Percentiles rank a stretch among this genome's conserved stretches.
These are phyloP conservation scores for Arabis hirsuta DNA, from an alignment of 345 rosid species.

Conservation along the genomic window DNA sequence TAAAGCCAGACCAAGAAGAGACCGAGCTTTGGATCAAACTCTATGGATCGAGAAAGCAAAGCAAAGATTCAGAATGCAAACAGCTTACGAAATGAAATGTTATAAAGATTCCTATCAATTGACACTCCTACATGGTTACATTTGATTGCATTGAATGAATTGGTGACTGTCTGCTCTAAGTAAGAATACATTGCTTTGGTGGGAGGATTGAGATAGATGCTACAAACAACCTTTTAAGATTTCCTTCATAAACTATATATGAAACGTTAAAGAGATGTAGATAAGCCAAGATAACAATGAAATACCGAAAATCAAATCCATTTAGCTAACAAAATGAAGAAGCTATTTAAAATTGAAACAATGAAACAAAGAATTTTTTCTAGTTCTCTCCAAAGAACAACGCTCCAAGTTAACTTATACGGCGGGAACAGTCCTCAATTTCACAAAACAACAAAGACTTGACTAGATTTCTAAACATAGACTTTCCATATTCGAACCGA, in stretches of 20 bases:
- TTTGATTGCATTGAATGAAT: background rate
- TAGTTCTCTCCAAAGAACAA: slow-evolving; percentile 19
- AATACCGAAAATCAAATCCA: background rate
- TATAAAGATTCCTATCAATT: background rate
- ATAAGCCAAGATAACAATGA: slow-evolving; percentile 14
- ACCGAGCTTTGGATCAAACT: background rate
- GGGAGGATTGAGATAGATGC: background rate
- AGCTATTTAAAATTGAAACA: slow-evolving; percentile 1
- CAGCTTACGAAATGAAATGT: background rate
- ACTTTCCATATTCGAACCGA: background rate
- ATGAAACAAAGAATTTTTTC: background rate
- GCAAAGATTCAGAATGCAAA: background rate
- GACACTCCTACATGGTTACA: background rate
- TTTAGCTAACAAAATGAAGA: background rate
- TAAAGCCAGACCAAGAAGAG: slow-evolving; percentile 1
- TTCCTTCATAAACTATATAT: background rate
- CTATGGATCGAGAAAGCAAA: slow-evolving; percentile 16
- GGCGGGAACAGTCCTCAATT: slow-evolving; percentile 4
- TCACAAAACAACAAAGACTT: slow-evolving; percentile 9
- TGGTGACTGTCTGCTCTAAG: slow-evolving; percentile 3
- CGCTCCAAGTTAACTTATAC: slow-evolving; percentile 24
- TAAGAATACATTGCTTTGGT: background rate
- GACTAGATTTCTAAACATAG: slow-evolving; percentile 9
- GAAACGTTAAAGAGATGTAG: background rate
- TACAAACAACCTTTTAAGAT: background rate